Evolutionary conservation across 1,284 basidiomycete genomes (phyloP), one percentile per base, ranked within the genome.

Genomic region (Cutaneotrichosporon cavernicola): DNA sequence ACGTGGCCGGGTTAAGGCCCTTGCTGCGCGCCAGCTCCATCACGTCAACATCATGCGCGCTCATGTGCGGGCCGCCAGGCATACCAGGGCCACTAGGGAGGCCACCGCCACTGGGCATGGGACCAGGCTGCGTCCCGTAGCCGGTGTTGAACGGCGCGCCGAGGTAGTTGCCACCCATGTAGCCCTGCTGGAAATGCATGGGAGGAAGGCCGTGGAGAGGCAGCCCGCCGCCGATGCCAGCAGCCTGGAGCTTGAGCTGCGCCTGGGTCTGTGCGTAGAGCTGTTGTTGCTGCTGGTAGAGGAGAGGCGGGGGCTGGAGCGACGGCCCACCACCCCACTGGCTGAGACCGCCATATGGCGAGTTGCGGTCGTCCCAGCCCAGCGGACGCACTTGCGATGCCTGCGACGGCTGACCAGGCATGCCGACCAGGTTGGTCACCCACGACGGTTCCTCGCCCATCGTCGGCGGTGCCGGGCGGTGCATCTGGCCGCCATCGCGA

Each of bases 1-100:
- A 97, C 49, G 86, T 87, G 14, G 86, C 83, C 7, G 94, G 94
- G 74, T 97, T 97, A 75, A 97, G 92, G 11, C 92, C 92, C 79
- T 96, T 96, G 53, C 85, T 86, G 14, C 89, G 87, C 68, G 94
- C 89, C 61, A 97, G 83, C 55, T 89, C 86, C 26, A 90, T 89
- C n/a, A 96, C 88, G 73, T 95, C 92, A 65, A 92, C 68, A 52
- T 78, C 72, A 59, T 75, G 72, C 13, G 64, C 66, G 18, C 61
- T 59, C 14, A 68, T 57, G n/a, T 62, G 66, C 31, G 51, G 43
- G 16, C 38, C 58, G 47, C 57, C 40, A 10, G 56, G 40, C 40
- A 58, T 58, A 43, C 43, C 56, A 18, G 30, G 43, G 30, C 11
- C 55, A 22, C 21, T 13, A 11, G 43, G 21, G 13, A 43, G 21